phyloP scores from a whole-genome alignment of 495 filamentous ascomycete genomes.

The Recurvomyces mirabilis region DNA sequence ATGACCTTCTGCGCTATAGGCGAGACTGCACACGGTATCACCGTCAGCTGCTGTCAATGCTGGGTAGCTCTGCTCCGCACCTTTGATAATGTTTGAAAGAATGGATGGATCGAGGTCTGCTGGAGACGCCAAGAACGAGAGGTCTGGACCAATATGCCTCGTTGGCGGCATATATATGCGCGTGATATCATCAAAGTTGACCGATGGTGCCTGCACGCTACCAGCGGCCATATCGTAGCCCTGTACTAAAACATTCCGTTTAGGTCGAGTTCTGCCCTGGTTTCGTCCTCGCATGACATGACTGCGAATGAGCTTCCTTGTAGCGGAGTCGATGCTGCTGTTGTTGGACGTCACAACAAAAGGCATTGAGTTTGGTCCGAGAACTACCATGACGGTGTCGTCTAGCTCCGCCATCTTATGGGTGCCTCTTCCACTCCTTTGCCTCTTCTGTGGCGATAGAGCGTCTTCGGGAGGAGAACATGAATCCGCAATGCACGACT shows the following conservation, averaged over 20 bases:
- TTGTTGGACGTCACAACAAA: slow-evolving; percentile 2
- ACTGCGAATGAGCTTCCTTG: slow-evolving; percentile 6
- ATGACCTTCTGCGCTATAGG: slow-evolving; percentile 5
- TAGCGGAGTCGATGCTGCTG: not conserved
- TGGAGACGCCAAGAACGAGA: slow-evolving; percentile 4
- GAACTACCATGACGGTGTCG: not conserved
- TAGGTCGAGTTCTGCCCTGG: not conserved
- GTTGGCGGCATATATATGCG: slow-evolving; percentile 2
- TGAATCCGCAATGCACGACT: not conserved
- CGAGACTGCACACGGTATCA: slow-evolving; percentile 2
- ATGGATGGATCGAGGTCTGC: slow-evolving; percentile 1
- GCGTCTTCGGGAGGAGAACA: not conserved
- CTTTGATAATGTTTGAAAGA: slow-evolving; percentile 4
- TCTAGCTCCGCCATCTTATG: not conserved
- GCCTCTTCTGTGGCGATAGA: not conserved
- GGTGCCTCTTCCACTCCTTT: not conserved
- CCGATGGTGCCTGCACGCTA: not conserved
- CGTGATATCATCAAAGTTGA: slow-evolving; percentile 3
- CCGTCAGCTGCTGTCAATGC: not conserved
- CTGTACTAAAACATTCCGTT: slow-evolving; percentile 2
- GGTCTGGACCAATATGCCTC: slow-evolving; percentile 3
- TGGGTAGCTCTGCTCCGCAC: not conserved
- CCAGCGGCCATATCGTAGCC: slow-evolving; percentile 1
- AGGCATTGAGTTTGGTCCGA: not conserved
- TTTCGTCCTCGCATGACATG: slow-evolving; percentile 9